These are phyloP conservation scores for Paecilomyces variotii DNA, from an alignment of 2,329 filamentous ascomycete species.

Conservation along the genomic window DNA sequence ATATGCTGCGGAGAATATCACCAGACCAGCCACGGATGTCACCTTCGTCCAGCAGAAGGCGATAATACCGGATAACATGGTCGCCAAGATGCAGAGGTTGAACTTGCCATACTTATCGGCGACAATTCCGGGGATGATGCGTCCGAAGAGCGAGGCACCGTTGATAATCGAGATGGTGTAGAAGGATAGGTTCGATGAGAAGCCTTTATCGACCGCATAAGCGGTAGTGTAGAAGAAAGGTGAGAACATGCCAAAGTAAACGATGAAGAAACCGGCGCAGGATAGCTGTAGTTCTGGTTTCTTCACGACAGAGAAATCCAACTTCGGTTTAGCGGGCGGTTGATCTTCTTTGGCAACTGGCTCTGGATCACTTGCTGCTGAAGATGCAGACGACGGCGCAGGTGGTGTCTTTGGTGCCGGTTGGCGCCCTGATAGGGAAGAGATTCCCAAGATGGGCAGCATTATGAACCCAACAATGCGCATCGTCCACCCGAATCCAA, in stretches of 20 bases:
- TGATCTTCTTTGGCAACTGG: conserved; percentile 1
- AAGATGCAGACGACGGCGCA: not conserved
- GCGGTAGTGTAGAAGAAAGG: conserved; percentile 32
- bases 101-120: conserved; percentile 28
- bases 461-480: conserved; percentile 34
- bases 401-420: conserved; percentile 1
- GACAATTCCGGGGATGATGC: conserved; percentile 27
- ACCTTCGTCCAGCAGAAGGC: conserved; percentile 41
- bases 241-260: conserved; percentile 32
- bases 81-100: conserved; percentile 23
- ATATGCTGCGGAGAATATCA: conserved; percentile 38
- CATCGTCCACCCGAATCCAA: conserved; percentile 31
- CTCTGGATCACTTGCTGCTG: not conserved
- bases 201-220: conserved; percentile 19
- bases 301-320: conserved; percentile 16
- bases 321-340: conserved; percentile 1
- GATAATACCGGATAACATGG: conserved; percentile 27
- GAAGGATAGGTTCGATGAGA: conserved; percentile 24
- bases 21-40: conserved; percentile 34
- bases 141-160: conserved; percentile 29
- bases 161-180: conserved; percentile 33
- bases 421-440: conserved; percentile 14
- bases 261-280: conserved; percentile 26
- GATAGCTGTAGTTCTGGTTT: conserved; percentile 16
- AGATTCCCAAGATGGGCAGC: conserved; percentile 26